Conservation (phyloP, 352 stramenopile genomes). For the Plasmopara muralis region DNA sequence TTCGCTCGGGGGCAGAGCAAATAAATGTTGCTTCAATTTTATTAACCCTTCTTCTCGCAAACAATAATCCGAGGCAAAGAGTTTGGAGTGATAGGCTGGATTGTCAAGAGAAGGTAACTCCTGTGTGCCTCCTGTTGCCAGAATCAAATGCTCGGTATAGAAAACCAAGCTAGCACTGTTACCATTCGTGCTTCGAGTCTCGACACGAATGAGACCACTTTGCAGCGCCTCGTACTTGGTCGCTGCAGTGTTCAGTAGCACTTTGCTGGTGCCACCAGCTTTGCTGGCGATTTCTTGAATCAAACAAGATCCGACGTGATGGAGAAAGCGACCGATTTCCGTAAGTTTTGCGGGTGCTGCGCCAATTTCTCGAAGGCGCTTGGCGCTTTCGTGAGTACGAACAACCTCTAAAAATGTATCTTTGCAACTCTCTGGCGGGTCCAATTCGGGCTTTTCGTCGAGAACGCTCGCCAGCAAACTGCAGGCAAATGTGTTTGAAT, state of each 20-base stretch:
- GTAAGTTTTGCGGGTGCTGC: slow-evolving; percentile 41
- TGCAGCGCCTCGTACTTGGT: slow-evolving; percentile 40
- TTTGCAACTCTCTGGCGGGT: slow-evolving; percentile 67
- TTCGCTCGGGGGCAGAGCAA: slow-evolving; percentile 20
- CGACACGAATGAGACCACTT: slow-evolving; percentile 43
- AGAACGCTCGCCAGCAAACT: slow-evolving; percentile 65
- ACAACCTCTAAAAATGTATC: slow-evolving; percentile 64
- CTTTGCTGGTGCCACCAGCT: slow-evolving; percentile 33
- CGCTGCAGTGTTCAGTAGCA: slow-evolving; percentile 44
- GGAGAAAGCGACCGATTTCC: slow-evolving; percentile 63
- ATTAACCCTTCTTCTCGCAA: slow-evolving; percentile 56
- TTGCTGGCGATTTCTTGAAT: slow-evolving; percentile 38
- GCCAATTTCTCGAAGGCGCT: slow-evolving; percentile 50
- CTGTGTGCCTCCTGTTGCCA: slow-evolving; percentile 66
- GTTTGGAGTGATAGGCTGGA: slow-evolving; percentile 37
- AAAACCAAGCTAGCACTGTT: slow-evolving; percentile 32
- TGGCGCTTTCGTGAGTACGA: slow-evolving; percentile 41
- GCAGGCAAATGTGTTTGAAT: slow-evolving; percentile 81
- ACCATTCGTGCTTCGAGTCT: slow-evolving; percentile 19
- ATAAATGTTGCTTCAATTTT: slow-evolving; percentile 34
- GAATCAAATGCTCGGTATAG: slow-evolving; percentile 51
- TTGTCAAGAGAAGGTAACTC: slow-evolving; percentile 33
- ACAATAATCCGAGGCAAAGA: slow-evolving; percentile 62
- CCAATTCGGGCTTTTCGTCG: slow-evolving; percentile 69
- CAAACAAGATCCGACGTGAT: slow-evolving; percentile 37